phyloP scores from a whole-genome alignment of 2,329 filamentous ascomycete genomes.

The Cordyceps cicadae region DNA sequence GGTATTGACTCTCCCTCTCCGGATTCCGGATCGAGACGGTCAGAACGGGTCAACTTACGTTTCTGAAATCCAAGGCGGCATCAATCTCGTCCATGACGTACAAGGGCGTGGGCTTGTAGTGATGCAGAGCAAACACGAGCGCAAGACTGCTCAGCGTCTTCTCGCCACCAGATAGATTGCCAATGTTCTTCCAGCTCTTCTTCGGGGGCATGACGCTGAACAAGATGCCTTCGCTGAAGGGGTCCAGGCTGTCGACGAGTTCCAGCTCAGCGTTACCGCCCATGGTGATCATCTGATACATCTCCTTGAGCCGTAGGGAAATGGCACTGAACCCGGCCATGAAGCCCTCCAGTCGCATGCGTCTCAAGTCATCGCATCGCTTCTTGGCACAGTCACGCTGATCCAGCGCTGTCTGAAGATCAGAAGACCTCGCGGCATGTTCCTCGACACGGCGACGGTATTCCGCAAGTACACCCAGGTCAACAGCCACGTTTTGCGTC shows the following conservation, averaged over 20 bases:
- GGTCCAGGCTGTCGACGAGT: constrained; percentile 90
- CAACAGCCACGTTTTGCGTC: constrained; percentile 79
- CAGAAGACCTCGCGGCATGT: constrained; percentile 70
- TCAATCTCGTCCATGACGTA: constrained; percentile 99
- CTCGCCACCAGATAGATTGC: constrained; percentile 89
- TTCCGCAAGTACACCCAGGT: constrained; percentile 79
- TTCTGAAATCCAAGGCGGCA: constrained; percentile 92
- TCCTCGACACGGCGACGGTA: constrained; percentile 82
- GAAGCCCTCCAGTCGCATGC: constrained; percentile 86
- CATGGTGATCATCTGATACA: constrained; percentile 99
- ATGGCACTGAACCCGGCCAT: constrained; percentile 97
- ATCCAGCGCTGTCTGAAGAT: constrained; percentile 69
- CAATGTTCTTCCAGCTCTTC: constrained; percentile 99
- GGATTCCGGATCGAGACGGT: neutral
- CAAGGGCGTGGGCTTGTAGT: constrained; percentile 93
- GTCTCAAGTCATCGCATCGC: constrained; percentile 83
- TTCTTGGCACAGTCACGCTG: constrained; percentile 83
- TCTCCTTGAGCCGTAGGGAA: constrained; percentile 91
- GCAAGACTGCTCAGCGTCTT: constrained; percentile 93
- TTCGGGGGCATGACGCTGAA: constrained; percentile 99
- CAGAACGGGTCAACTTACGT: constrained; percentile 56
- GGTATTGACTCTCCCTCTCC: neutral
- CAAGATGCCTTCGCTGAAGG: constrained; percentile 91
- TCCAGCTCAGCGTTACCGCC: constrained; percentile 96
- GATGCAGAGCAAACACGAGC: constrained; percentile 94